Evolutionary conservation across 2,329 filamentous ascomycete genomes (phyloP), one percentile per base, ranked within the genome.

Genomic region (Neoarthrinium moseri): DNA sequence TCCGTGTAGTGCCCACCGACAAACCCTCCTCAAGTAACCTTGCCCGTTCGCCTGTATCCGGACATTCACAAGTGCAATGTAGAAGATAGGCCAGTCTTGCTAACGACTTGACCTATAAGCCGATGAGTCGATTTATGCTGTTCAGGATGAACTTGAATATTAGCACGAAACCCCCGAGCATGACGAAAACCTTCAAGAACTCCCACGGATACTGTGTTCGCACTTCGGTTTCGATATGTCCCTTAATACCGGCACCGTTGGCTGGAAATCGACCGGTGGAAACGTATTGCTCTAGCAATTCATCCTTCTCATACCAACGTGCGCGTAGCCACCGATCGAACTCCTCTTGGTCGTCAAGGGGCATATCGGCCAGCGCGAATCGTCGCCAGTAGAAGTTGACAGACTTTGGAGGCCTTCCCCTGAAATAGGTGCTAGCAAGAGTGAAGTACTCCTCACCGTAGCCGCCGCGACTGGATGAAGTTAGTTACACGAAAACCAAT

Each of bases 351-450:
- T 86, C 81, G 24, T 90, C 78, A 8, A 95, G 77, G 0, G 92
- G 92, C 34, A 99, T 95, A 17, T 90, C 83, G 18, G 79, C 78
- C 12, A 96, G 64, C 26, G 81, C 80, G 67, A 95, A 96, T 8
- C 91, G 84, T 43, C 94, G 83, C 90, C 92, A 99, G 68, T 95
- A 87, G 74, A 97, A 91, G 67, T 96, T 97, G 59, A 97, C 91
- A 2, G 91, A 96, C 64, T 91, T 96, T 2, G 92, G 94, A 1
- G 91, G 86, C 1, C 89, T 83, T 11, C 94, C 91, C 64, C 94
- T 83, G 51, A 96, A 85, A 62, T 94, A 96, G 4, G 90, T 95
- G 39, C 91, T 91, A 3, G 82, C 80, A 4, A 99, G 75, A 0
- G 89, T 91, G 66, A 95, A 97, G 58, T 89, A 87, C 39, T 95